phyloP scores from a whole-genome alignment of 345 rosid species.

The Bruguiera gymnorhiza region DNA sequence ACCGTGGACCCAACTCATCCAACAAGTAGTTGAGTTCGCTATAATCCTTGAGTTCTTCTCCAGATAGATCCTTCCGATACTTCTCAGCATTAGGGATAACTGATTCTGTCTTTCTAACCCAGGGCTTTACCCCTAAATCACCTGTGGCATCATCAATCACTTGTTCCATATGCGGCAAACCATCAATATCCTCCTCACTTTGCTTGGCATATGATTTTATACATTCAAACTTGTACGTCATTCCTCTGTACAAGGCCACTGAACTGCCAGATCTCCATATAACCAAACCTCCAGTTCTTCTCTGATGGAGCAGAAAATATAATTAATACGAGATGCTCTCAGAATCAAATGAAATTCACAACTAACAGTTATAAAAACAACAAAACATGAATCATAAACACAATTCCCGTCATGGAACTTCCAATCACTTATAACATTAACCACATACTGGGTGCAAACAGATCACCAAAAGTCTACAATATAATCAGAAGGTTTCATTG shows the following conservation, averaged over 20 bases:
- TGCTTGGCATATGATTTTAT: conserved; percentile 54
- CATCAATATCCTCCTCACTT: conserved; percentile 26
- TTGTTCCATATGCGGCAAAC: conserved; percentile 10
- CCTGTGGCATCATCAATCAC: conserved; percentile 11
- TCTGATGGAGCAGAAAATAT: conserved; percentile 41
- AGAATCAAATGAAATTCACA: conserved; percentile 10
- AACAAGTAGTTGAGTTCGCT: conserved; percentile 57
- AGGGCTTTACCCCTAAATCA: conserved; percentile 18
- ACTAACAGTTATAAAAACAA: neutral
- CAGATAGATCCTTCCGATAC: conserved; percentile 46
- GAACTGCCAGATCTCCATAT: conserved; percentile 97
- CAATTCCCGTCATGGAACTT: neutral
- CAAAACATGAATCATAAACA: neutral
- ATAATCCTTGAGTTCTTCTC: conserved; percentile 53
- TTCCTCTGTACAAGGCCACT: conserved; percentile 81
- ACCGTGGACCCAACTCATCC: conserved; percentile 85
- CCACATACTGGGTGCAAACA: neutral
- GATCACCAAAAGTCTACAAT: neutral
- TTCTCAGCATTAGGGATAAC: conserved; percentile 37
- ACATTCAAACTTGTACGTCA: conserved; percentile 65
- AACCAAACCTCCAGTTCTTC: conserved; percentile 80
- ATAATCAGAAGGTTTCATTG: conserved; percentile 1
- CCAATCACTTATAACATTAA: neutral
- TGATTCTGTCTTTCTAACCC: conserved; percentile 16
- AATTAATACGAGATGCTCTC: conserved; percentile 21